Evolutionary conservation across 73 alveolate genomes (phyloP).

Genomic region (Breviolum minutum): DNA sequence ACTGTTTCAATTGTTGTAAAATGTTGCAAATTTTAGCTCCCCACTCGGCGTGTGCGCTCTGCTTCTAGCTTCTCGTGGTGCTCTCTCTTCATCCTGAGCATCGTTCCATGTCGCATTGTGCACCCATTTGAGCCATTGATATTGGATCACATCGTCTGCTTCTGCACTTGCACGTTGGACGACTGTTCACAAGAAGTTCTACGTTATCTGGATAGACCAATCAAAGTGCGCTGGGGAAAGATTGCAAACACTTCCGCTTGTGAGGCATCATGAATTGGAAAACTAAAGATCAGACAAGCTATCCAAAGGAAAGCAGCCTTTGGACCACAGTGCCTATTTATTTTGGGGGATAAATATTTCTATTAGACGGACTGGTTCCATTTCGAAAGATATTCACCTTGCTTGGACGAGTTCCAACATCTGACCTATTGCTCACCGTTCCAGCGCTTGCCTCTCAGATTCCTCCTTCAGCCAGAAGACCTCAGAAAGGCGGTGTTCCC

Average conservation of each 20-base stretch:
- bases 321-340: no score
- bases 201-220: not conserved
- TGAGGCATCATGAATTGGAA: not conserved
- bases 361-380: no score
- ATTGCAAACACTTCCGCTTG: no score
- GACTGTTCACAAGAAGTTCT: not conserved
- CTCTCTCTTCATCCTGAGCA: constrained; percentile 75
- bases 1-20: not conserved
- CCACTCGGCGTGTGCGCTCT: constrained; percentile 85
- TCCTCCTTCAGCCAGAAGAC: constrained; percentile 92
- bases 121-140: not conserved
- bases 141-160: not conserved
- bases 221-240: not conserved
- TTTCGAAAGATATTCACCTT: not conserved
- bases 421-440: not conserved
- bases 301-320: not conserved
- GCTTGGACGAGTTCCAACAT: not conserved
- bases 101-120: no score
- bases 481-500: not conserved
- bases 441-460: constrained; percentile 43
- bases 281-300: not conserved
- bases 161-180: not conserved
- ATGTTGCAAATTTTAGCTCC: not conserved
- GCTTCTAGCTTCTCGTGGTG: constrained; percentile 89
- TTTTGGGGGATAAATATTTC: no score